These are phyloP conservation scores for Rachicladosporium sp. DNA, from an alignment of 2,329 filamentous ascomycete genomes.

Conservation along the genomic window DNA sequence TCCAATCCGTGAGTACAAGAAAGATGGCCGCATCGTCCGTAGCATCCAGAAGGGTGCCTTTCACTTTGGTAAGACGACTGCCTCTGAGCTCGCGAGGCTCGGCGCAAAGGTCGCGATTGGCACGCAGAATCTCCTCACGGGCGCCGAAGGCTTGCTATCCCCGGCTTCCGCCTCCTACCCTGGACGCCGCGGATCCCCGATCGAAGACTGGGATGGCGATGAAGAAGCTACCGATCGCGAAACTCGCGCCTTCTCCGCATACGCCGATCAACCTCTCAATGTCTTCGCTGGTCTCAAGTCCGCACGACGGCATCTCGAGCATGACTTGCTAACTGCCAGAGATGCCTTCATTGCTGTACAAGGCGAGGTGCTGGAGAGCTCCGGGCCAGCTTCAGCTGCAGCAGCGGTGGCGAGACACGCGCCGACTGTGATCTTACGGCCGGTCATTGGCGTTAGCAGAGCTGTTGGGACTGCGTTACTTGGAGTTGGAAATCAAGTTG, in stretches of 20 bases:
- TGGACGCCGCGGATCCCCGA: conserved; percentile 7
- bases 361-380: conserved; percentile 77
- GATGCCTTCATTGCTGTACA: conserved; percentile 94
- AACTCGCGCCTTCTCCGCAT: conserved; percentile 71
- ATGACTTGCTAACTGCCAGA: conserved; percentile 73
- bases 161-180: conserved; percentile 16
- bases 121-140: conserved; percentile 83
- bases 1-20: conserved; percentile 82
- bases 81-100: conserved; percentile 84
- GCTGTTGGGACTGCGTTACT: conserved; percentile 79
- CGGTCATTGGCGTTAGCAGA: conserved; percentile 80
- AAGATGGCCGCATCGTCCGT: conserved; percentile 83
- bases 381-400: conserved; percentile 67
- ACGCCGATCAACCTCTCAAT: conserved; percentile 85
- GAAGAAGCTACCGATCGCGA: conserved; percentile 55
- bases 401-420: conserved; percentile 66
- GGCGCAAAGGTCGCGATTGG: conserved; percentile 91
- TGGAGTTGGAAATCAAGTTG: conserved; percentile 83
- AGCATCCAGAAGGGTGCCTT: conserved; percentile 83
- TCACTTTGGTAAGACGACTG: conserved; percentile 85
- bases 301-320: conserved; percentile 68
- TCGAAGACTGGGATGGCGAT: conserved; percentile 8
- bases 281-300: conserved; percentile 76
- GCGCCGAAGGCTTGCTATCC: conserved; percentile 66
- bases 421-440: conserved; percentile 85